These are phyloP conservation scores for Cucurbitaria berberidis DNA, from an alignment of 2,329 filamentous ascomycete species.

Conservation along the genomic window DNA sequence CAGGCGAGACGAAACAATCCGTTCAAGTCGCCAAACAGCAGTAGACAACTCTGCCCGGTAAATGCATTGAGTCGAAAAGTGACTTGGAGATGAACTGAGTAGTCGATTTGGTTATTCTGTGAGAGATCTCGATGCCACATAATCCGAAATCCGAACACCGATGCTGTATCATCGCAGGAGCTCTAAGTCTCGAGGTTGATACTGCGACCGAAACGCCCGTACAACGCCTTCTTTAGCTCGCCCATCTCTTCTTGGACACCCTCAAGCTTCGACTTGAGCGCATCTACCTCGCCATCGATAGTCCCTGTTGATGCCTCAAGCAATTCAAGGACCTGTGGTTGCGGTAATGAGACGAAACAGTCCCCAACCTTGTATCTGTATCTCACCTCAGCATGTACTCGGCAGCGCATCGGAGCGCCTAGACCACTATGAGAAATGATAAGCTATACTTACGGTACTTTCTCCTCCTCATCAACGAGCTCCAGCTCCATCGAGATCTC, in stretches of 20 bases:
- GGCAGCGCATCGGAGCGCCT: not conserved
- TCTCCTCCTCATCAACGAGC: conserved; percentile 92
- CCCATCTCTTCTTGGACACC: conserved; percentile 85
- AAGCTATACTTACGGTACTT: conserved; percentile 74
- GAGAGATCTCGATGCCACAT: not conserved
- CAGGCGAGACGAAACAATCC: not conserved
- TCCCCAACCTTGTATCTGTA: conserved; percentile 94
- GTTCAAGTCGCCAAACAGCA: not conserved
- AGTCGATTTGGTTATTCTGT: not conserved
- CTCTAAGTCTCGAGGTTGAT: conserved; percentile 89
- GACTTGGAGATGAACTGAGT: not conserved
- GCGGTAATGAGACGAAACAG: conserved; percentile 85
- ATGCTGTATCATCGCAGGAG: not conserved
- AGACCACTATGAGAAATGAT: not conserved
- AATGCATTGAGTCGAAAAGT: not conserved
- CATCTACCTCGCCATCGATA: conserved; percentile 77
- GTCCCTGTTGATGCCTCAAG: conserved; percentile 72
- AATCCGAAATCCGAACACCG: not conserved
- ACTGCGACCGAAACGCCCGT: conserved; percentile 92
- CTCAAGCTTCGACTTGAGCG: conserved; percentile 77
- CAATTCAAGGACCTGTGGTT: conserved; percentile 86
- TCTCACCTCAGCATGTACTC: not conserved
- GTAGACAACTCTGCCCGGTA: not conserved
- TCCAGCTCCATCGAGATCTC: conserved; percentile 91
- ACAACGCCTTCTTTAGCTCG: conserved; percentile 87